Evolutionary conservation across 129 eudicot genomes (phyloP), one percentile per base, ranked within the genome.

Genomic region (Logfia minima): DNA sequence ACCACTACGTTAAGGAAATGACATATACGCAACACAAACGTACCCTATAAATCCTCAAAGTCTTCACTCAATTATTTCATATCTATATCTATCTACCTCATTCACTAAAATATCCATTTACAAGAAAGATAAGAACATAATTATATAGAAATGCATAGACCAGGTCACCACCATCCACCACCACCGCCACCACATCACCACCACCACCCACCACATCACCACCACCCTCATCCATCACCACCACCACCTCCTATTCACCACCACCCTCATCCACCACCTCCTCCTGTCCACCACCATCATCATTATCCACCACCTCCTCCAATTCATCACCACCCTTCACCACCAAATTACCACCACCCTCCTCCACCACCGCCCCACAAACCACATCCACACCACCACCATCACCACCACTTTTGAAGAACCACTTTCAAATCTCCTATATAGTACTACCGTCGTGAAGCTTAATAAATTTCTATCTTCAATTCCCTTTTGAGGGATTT

Each of bases 261-360:
- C 52, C 79, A 31, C 8, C n/a, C n/a, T n/a, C 74, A 24, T 2
- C 81, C 81, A 3, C 80, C 80, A 4, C 83, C 71, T 1, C 62
- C 60, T 17, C 77, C 48, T 43, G 63, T 48, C n/a, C 80, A 66
- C 21, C 52, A 45, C 41, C 52, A 64, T 9, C 75, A 78, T 59
- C 82, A 45, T 3, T 14, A 11, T 58, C 82, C 82, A 31, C 77
- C 74, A 66, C 80, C 82, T 11, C 71, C 77, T 39, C 62, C 29
- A 23, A 14, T 8, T 16, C 22, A 21, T 58, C 70, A 77, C 24
- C 75, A 77, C 59, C 80, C 58, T 37, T 62, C 75, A n/a, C 83
- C 78, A 18, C 83, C 78, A 8, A 5, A 1, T 41, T 9, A 13
- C 34, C 63, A 70, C n/a, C 76, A 78, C 77, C 77, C 62, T 31